Percentiles rank a stretch among this genome's conserved stretches.
Conservation (phyloP, 2,329 filamentous ascomycete species). For the Exophiala oligosperma region DNA sequence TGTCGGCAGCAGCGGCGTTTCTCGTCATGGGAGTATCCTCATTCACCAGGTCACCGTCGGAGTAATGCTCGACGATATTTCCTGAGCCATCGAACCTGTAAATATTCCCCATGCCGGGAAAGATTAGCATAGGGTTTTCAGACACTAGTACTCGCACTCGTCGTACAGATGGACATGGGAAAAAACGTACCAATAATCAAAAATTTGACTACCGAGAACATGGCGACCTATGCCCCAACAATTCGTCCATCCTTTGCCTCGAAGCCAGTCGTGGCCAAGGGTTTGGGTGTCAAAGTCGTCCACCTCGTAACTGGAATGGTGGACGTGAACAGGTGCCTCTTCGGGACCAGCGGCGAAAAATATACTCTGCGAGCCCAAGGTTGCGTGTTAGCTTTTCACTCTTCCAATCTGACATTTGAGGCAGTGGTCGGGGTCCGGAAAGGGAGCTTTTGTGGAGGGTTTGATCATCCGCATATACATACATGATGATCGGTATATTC, state of each 20-base stretch:
- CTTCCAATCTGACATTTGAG: background rate
- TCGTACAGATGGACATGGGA: too few species aligned
- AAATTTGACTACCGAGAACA: slow-evolving; percentile 69
- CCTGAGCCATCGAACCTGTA: slow-evolving; percentile 59
- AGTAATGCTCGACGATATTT: slow-evolving; percentile 70
- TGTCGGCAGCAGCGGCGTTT: slow-evolving; percentile 32
- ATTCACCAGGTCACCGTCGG: slow-evolving; percentile 59
- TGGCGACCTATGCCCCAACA: slow-evolving; percentile 73
- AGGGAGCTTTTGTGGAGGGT: too few species aligned
- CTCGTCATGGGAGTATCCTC: slow-evolving; percentile 34
- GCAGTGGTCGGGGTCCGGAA: too few species aligned
- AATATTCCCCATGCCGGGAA: too few species aligned
- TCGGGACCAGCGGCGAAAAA: slow-evolving; percentile 31
- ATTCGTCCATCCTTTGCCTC: slow-evolving; percentile 60
- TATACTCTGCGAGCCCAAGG: slow-evolving; percentile 13
- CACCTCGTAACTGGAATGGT: slow-evolving; percentile 70
- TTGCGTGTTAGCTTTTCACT: slow-evolving; percentile 12
- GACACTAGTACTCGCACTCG: too few species aligned
- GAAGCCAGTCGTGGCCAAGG: slow-evolving; percentile 69
- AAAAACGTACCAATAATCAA: slow-evolving; percentile 65
- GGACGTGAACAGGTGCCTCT: slow-evolving; percentile 49
- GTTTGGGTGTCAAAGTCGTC: slow-evolving; percentile 71
- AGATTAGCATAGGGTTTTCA: too few species aligned
- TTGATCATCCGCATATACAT: background rate
- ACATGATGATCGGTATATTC: slow-evolving; percentile 52